Base-by-base conservation (phyloP, 805 yeast species). In the Kuraishia floccosa region DNA sequence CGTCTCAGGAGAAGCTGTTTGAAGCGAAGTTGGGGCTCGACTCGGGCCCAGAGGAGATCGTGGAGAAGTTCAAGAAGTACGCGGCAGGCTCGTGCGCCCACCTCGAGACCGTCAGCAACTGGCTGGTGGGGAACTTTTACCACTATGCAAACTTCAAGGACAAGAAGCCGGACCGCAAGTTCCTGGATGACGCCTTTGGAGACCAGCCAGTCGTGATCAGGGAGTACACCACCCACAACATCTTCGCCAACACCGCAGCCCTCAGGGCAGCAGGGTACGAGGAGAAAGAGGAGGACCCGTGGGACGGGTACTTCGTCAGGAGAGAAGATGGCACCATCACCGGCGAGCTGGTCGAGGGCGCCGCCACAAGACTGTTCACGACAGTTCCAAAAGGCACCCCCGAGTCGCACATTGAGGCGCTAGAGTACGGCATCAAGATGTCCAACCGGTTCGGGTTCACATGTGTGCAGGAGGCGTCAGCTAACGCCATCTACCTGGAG, bases 201-300 rank as follows among this genome's bases (percentile, higher is more conserved):
- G 50, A 45, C 31, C 50, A 43, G 30, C 50, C 50, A 6, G 48
- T 45, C 23, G 47, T 45, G 15, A 45, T 45, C 25, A 39, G 50
- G 22, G 48, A 43, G 35, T 45, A 45, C 25, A 45, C 50, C 22
- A 45, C 50, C 17, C 50, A 45, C 30, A 43, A 45, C 30, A 43
- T 45, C 13, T 42, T 43, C 29, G 50, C 48, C 23, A 45, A 45
- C 35, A 42, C 48, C 26, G 48, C 50, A 15, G 50, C 50, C 17
- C 35, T 45, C 34, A 41, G 43, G 34, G 50, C 50, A 17, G 50
- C 48, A 4, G 50, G 50, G 4, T 45, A 45, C 33, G 47, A 43
- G 24, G 50, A 45, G 16, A 35, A 42, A 25, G 44, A 43, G 7
- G 40, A 32, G 14, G 50, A 44, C 28, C 50, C 50, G 16, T 43